Base-by-base conservation (phyloP, 495 filamentous ascomycete species). In the Talaromyces stipitatus region DNA sequence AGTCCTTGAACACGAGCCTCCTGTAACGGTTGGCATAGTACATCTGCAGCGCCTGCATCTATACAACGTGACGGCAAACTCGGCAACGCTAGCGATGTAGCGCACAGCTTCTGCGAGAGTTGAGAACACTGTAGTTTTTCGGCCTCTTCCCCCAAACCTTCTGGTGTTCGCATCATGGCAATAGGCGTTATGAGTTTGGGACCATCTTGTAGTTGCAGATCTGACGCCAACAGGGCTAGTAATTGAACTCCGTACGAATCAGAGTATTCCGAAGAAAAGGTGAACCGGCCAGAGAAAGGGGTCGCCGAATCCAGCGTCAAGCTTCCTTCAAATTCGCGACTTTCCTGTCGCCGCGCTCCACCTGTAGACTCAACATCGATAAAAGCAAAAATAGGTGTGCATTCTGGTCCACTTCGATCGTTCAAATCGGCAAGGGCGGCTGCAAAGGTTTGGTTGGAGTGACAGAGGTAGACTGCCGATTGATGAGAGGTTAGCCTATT, bases 11-110 rank as follows among this genome's bases (percentile, higher is more conserved):
- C 76, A 48, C 85, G 79, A 55, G 86, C 82, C 45, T 73, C 78
- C 58, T 87, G 80, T 23, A 97, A 67, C 5, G 92, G 92, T 60
- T 85, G 88, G 1, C 82, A 79, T 56, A 96, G 72, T 57, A 96
- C 88, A 74, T 96, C 92, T 18, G 87, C 74, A 10, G 92, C 92
- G 47, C 92, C 92, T 22, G 83, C 82, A 65, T 96, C 90, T 11
- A 97, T 70, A 69, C 87, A 94, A 60, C 77, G 81, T 55, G 86
- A 60, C 54, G 52, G 47, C 12, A 43, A 43, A 28, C 18, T 52
- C 16, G 43, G 27, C n/a, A 29, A 29, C 12, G 8, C 30, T 20
- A 41, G 9, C 6, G 32, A 51, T 16, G 46, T n/a, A 16, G 14
- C n/a, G 27, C 48, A 51, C 51, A 60, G 12, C 55, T 58, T 18